phyloP scores from a whole-genome alignment of 805 yeast genomes.

The Ogataea allantospora region DNA sequence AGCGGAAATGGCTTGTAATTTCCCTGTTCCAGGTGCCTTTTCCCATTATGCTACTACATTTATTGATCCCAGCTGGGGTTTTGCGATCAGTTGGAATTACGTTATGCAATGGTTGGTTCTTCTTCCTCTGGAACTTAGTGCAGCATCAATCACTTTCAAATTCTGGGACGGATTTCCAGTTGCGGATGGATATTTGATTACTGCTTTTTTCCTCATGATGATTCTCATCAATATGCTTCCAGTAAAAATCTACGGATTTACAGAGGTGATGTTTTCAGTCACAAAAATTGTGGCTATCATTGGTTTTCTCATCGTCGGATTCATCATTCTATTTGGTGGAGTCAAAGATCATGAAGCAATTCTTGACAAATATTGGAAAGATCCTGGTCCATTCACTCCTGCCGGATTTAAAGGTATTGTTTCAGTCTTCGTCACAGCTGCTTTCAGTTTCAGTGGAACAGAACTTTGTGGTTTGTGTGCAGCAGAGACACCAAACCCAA shows the following conservation, averaged over 20 bases:
- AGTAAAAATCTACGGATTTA: conserved; percentile 54
- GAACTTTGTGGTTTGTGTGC: conserved; percentile 52
- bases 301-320: conserved; percentile 55
- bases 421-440: conserved; percentile 54
- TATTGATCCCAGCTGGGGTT: conserved; percentile 60
- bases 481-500: conserved; percentile 47
- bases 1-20: conserved; percentile 59
- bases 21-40: conserved; percentile 65
- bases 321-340: conserved; percentile 48
- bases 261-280: conserved; percentile 50
- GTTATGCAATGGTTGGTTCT: conserved; percentile 52
- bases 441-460: conserved; percentile 54
- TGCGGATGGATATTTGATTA: conserved; percentile 49
- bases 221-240: conserved; percentile 51
- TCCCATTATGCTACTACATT: conserved; percentile 60
- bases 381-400: conserved; percentile 42
- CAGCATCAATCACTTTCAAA: conserved; percentile 52
- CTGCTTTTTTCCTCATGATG: conserved; percentile 49
- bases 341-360: conserved; percentile 43
- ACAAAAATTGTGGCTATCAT: conserved; percentile 48
- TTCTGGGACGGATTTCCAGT: conserved; percentile 45
- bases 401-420: conserved; percentile 53
- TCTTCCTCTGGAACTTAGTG: conserved; percentile 51
- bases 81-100: conserved; percentile 60
- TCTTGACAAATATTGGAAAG: conserved; percentile 45